A percentile compares a stretch with the other conserved stretches of the same genome.
Conservation (phyloP, 2,329 filamentous ascomycete genomes). For the Hymenoscyphus albidus region DNA sequence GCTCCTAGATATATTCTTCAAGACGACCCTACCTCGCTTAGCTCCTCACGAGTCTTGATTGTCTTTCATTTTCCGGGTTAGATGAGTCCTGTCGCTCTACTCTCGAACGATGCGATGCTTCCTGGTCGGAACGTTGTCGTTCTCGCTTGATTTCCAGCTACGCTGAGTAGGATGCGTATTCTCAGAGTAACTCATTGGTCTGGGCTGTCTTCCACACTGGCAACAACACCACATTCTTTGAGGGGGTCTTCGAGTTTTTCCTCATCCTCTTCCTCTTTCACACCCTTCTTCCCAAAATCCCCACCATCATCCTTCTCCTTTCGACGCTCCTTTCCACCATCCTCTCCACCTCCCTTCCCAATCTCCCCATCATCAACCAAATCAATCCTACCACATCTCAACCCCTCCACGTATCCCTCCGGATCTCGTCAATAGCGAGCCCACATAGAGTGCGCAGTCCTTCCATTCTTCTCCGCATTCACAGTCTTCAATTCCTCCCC, state of each 20-base stretch:
- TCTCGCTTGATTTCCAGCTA: not conserved
- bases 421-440: not conserved
- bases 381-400: not conserved
- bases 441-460: not conserved
- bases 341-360: not conserved
- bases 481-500: not conserved
- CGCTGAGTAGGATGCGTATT: not conserved
- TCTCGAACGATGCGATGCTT: not conserved
- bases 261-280: no score
- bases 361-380: not conserved
- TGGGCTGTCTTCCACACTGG: not conserved
- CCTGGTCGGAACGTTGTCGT: not conserved
- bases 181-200: not conserved
- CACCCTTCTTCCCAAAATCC: not conserved
- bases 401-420: not conserved
- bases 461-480: not conserved
- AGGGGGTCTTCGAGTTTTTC: no score
- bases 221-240: not conserved
- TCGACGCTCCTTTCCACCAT: not conserved
- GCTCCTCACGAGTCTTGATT: not conserved
- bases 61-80: not conserved
- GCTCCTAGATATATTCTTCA: not conserved
- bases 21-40: not conserved
- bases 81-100: not conserved
- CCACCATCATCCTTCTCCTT: not conserved